A percentile compares a stretch with the other conserved stretches of the same genome.
phyloP scores from a whole-genome alignment of 78 protist species.

The Polysphondylium violaceum region DNA sequence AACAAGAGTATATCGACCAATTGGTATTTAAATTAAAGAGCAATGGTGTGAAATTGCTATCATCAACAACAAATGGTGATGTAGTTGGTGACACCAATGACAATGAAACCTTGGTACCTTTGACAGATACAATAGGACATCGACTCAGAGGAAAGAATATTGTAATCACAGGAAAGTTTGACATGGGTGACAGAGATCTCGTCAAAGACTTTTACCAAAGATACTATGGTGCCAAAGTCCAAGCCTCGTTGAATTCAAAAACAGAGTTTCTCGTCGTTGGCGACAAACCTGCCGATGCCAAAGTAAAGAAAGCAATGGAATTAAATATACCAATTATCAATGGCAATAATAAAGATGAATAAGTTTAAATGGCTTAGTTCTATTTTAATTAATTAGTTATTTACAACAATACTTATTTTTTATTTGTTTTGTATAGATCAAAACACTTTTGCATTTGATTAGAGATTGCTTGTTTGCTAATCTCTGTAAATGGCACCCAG shows the following conservation, averaged over 20 bases:
- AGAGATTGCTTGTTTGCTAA: slow-evolving; percentile 30
- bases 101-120: not conserved
- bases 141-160: not conserved
- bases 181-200: slow-evolving; percentile 6
- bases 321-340: not conserved
- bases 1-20: not conserved
- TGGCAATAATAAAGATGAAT: too few relatives aligned
- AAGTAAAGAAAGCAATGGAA: not conserved
- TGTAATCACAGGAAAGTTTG: slow-evolving; percentile 27
- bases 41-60: not conserved
- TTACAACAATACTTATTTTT: too few relatives aligned
- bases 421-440: slow-evolving; percentile 39
- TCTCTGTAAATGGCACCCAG: slow-evolving; percentile 16
- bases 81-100: not conserved
- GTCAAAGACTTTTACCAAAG: not conserved
- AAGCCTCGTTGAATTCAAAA: not conserved
- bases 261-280: slow-evolving; percentile 6
- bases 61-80: not conserved
- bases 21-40: slow-evolving; percentile 11
- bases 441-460: slow-evolving; percentile 76
- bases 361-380: too few relatives aligned
- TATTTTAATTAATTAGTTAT: too few relatives aligned
- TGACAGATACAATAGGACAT: too few relatives aligned
- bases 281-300: not conserved
- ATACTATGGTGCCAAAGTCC: not conserved